Evolutionary conservation across 2,329 filamentous ascomycete species (phyloP), one percentile per base, ranked within the genome.

Genomic region (Beauveria sp.): DNA sequence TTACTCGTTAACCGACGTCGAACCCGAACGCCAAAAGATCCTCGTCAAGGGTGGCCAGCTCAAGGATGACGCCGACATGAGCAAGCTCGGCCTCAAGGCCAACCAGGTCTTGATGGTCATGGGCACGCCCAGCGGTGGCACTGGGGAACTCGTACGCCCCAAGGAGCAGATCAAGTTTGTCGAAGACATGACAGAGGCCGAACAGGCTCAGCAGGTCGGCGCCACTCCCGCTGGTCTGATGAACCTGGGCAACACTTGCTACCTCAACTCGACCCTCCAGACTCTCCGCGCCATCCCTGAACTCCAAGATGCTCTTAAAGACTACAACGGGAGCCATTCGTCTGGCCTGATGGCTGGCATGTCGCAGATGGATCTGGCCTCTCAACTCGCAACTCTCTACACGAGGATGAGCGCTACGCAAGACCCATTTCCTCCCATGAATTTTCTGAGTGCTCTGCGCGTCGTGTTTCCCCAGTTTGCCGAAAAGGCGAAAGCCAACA

Each of bases 161-260:
- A 90, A 88, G 71, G 88, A 96, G 70, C 82, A 84, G 67, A 82
- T 93, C 70, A 95, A 90, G 75, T 99, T 99, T 69, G 77, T 96
- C 65, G 95, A 99, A 76, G 95, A 99, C 73, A 97, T 99, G 93
- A 96, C 91, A 28, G 93, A 96, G 72, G 93, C 92, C 34, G 93
- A 98, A 74, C 85, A 87, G 58, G 93, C 95, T 24, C 86, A 87
- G 73, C 85, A 89, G 71, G 88, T 88, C 63, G 92, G 91, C 62
- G 93, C 93, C 53, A 93, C 84, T 51, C 95, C 96, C 1, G 89
- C 93, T 61, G 95, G 95, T 52, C 79, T 99, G 64, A 84, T 89
- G 72, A 99, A 99, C 71, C 79, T 97, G 64, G 95, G 96, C 68
- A 99, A 99, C 75, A 99, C 96, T 4, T 99, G 95, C 79, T 99